phyloP scores from a whole-genome alignment of 1,284 basidiomycete species.

The Trichosporon sp. region DNA sequence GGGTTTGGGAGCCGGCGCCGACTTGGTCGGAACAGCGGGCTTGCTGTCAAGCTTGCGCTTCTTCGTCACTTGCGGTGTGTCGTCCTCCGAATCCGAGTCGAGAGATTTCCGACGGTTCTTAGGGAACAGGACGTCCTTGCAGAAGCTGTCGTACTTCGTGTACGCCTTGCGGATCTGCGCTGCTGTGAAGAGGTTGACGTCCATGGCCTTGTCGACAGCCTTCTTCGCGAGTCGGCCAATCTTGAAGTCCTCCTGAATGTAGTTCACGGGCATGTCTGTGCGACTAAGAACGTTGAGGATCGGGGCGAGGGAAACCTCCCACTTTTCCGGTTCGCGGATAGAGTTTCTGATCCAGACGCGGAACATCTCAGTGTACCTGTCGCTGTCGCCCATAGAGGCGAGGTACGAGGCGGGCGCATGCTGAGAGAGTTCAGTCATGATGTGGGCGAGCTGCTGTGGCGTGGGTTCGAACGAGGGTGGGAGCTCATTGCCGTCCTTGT shows the following conservation, averaged over 20 bases:
- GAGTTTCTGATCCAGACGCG: conserved; percentile 37
- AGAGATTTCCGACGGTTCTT: conserved; percentile 24
- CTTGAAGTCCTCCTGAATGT: conserved; percentile 33
- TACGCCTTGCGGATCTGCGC: conserved; percentile 37
- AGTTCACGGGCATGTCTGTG: conserved; percentile 46
- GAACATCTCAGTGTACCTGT: conserved; percentile 35
- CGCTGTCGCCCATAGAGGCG: conserved; percentile 40
- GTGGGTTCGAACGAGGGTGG: conserved; percentile 29
- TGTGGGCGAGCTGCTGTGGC: conserved; percentile 36
- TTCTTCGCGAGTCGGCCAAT: conserved; percentile 33
- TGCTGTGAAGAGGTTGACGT: conserved; percentile 25
- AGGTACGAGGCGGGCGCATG: conserved; percentile 39
- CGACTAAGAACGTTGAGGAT: conserved; percentile 38
- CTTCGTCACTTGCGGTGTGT: conserved; percentile 24
- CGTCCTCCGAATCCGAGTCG: conserved; percentile 22
- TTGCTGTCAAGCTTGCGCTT: conserved; percentile 36
- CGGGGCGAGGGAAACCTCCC: conserved; percentile 38
- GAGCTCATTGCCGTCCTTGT: conserved; percentile 22
- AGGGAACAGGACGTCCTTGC: conserved; percentile 28
- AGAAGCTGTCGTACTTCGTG: conserved; percentile 29
- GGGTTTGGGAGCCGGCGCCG: conserved; percentile 13
- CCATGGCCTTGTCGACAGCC: conserved; percentile 27
- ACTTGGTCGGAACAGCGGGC: neutral
- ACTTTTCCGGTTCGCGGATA: conserved; percentile 34
- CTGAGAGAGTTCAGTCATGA: conserved; percentile 31